Evolutionary conservation across 2,329 filamentous ascomycete species (phyloP), one percentile per base, ranked within the genome.

Genomic region (Rosellinia necatrix): DNA sequence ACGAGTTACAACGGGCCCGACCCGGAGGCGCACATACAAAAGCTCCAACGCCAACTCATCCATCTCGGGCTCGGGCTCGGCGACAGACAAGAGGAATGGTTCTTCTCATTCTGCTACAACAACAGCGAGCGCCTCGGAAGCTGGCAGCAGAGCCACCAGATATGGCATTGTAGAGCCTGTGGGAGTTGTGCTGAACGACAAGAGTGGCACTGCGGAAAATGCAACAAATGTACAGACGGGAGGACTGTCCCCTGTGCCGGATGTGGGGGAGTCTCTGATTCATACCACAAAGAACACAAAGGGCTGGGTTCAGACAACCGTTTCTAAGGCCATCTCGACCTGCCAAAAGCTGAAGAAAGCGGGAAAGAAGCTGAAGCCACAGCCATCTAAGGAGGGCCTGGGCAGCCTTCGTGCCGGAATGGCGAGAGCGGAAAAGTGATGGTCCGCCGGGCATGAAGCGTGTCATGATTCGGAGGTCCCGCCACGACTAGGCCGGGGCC

Each of bases 91-190:
- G 46, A 42, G 6, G 46, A 34, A 9, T 61, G 59, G 56, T 62
- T 62, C 35, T 62, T 62, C 44, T 62, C 60, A n/a, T 60, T 62
- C 41, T 62, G 60, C 12, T 59, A 60, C 35, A 27, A 42, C 15
- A 52, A 46, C 13, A 30, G 34, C 8, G 60, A 57, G 27, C 57
- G 57, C 10, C 29, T 56, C n/a, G 60, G 60, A 30, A 62, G 60
- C 53, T 62, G 60, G 60, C 60, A 62, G 44, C 53, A 58, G 19
- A 22, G 51, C 30, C 37, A 47, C 6, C 50, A 58, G 43, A 50
- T 62, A 32, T 60, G 60, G 60, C 60, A 62, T 40, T 62, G 60
- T 44, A 15, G 51, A 41, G 43, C 44, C 19, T 62, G 60, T 27
- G 44, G 40, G 12, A 49, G 24, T 27, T 62, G 60, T 32, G 50